Conservation (phyloP, 345 rosid genomes). For the Erucastrum elatum region DNA sequence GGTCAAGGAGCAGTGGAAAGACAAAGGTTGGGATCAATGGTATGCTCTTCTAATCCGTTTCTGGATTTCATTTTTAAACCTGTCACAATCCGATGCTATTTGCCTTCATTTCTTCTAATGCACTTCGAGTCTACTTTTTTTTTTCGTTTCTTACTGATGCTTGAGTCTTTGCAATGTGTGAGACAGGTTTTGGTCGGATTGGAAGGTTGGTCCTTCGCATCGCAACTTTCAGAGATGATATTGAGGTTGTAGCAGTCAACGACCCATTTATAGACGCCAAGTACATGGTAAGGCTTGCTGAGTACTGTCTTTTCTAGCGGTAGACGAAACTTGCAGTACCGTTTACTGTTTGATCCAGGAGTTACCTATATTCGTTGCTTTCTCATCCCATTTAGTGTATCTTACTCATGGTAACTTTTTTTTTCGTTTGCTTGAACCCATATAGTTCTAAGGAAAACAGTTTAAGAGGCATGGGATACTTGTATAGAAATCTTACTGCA, state of each 20-base stretch:
- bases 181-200: conserved; percentile 92
- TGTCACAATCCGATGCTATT: neutral
- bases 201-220: conserved; percentile 89
- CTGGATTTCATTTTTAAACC: neutral
- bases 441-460: neutral
- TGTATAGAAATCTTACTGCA: neutral
- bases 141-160: neutral
- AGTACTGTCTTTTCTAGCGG: neutral
- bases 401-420: neutral
- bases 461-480: neutral
- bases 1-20: conserved; percentile 51
- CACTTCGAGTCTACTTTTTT: neutral
- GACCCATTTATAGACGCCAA: conserved; percentile 91
- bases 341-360: neutral
- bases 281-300: conserved; percentile 68
- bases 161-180: neutral
- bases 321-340: neutral
- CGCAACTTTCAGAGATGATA: conserved; percentile 80
- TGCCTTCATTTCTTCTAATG: neutral
- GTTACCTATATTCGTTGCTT: neutral
- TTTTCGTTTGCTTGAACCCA: neutral
- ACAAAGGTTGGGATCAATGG: conserved; percentile 89
- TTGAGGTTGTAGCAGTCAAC: conserved; percentile 85
- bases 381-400: neutral
- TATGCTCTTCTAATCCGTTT: conserved; percentile 36